phyloP scores from a whole-genome alignment of 495 filamentous ascomycete genomes.

The Penicillium chermesinum region DNA sequence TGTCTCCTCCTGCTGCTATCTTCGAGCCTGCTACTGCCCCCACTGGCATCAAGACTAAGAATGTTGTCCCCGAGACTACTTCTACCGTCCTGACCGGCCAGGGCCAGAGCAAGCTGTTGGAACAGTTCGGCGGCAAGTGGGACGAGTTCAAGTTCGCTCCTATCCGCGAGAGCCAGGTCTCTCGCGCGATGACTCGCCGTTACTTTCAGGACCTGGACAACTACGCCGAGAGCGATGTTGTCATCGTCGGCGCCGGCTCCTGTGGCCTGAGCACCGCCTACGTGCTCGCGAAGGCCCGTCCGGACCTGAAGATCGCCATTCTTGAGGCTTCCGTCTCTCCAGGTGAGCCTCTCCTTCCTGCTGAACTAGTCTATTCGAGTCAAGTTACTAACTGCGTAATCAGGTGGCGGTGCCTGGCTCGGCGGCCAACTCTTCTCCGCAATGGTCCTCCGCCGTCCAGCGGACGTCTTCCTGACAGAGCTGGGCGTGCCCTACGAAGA shows the following conservation, averaged over 20 bases:
- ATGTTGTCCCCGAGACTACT: conserved; percentile 34
- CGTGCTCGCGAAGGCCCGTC: conserved; percentile 74
- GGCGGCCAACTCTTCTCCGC: conserved; percentile 88
- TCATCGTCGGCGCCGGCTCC: conserved; percentile 84
- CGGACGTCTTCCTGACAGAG: conserved; percentile 74
- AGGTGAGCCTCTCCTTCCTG: conserved; percentile 31
- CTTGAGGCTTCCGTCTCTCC: conserved; percentile 83
- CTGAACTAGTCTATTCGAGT: neutral
- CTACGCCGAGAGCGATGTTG: conserved; percentile 86
- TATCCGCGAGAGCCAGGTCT: conserved; percentile 86
- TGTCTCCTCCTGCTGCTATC: conserved; percentile 71
- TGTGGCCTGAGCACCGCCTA: conserved; percentile 83
- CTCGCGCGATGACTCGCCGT: conserved; percentile 84
- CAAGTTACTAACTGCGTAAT: conserved; percentile 3
- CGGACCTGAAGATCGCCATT: conserved; percentile 87
- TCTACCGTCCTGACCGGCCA: conserved; percentile 31
- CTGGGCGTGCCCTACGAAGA: conserved; percentile 82
- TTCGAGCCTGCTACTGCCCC: conserved; percentile 37
- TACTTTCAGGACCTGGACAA: conserved; percentile 86
- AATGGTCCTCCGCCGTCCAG: conserved; percentile 92
- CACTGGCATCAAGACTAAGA: conserved; percentile 46
- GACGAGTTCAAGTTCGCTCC: conserved; percentile 73
- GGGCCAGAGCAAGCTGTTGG: conserved; percentile 49
- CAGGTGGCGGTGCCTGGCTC: conserved; percentile 82
- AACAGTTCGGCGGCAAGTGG: conserved; percentile 65